phyloP scores from a whole-genome alignment of 1,284 basidiomycete genomes.

The Ganoderma lingzhi region DNA sequence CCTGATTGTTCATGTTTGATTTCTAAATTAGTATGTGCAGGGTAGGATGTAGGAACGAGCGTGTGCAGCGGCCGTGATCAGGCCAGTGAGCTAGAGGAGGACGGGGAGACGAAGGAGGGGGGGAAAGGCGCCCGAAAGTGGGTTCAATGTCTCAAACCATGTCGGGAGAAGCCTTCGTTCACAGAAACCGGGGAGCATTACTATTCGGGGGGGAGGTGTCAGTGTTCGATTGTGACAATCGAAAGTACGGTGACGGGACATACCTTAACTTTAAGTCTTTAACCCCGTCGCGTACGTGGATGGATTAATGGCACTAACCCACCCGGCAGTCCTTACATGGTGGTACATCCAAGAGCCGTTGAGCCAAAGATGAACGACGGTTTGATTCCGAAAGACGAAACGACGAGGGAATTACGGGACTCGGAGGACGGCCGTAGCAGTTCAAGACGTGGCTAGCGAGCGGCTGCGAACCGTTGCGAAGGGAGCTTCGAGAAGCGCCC shows the following conservation, averaged over 20 bases:
- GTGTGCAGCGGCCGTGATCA: neutral
- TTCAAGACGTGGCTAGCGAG: no score
- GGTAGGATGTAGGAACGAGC: neutral
- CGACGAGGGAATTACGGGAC: no score
- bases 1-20: neutral
- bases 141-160: neutral
- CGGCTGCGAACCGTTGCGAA: no score
- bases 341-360: neutral
- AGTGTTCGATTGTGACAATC: conserved; percentile 4
- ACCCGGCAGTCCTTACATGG: neutral
- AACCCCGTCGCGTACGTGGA: no score
- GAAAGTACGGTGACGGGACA: neutral
- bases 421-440: no score
- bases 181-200: neutral
- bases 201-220: neutral
- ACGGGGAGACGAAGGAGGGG: neutral
- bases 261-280: neutral
- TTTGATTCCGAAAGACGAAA: no score
- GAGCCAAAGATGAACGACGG: neutral
- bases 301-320: no score
- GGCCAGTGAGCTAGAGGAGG: neutral
- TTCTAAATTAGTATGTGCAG: neutral
- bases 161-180: neutral
- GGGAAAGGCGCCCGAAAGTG: neutral
- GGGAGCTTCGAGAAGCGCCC: neutral